Base-by-base conservation (phyloP, 2,329 filamentous ascomycete species). In the Penicillium sp. region DNA sequence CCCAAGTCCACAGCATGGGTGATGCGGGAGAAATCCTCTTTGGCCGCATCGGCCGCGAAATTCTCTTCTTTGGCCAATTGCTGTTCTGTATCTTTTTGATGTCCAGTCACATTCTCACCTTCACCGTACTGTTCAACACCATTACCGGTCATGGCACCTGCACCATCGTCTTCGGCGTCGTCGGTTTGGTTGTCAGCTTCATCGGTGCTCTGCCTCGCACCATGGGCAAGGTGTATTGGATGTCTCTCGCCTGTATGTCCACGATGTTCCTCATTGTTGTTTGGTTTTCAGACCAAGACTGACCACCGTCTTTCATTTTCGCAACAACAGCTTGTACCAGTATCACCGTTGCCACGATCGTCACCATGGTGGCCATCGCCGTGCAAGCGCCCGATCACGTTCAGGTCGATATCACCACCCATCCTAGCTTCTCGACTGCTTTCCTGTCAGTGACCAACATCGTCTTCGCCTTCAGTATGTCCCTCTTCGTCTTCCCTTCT, bases 71-170 rank as follows among this genome's bases (percentile, higher is more conserved):
- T 54, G 81, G 78, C 57, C 82, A 84, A 56, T 67, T 77, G 3
- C 66, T 85, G 9, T 79, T 85, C 64, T 71, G 86, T 39, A 70
- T 83, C 53, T 84, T 87, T 68, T 76, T 84, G 55, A 80, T 83
- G 64, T 82, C 77, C 39, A 83, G 81, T 12, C 84, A 87, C 66
- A 75, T 84, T 51, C 70, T 86, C 51, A 84, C 82, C 0, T 85
- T 85, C 54, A 76, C 77, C 22, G 82, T 86, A 57, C 81, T 82
- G 59, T 77, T 85, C 62, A 80, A 80, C 56, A 79, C 75, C 46
- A 70, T 87, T 42, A 80, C 80, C 6, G 66, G 77, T 4, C 75
- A 83, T 52, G 77, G 73, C 0, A 74, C 76, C 1, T 85, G 82
- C 65, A 81, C 79, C 12, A 78, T 85, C 43, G 70, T 79, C 2